Evolutionary conservation across 2,329 filamentous ascomycete genomes (phyloP).

Genomic region (Lachnellula suecica): DNA sequence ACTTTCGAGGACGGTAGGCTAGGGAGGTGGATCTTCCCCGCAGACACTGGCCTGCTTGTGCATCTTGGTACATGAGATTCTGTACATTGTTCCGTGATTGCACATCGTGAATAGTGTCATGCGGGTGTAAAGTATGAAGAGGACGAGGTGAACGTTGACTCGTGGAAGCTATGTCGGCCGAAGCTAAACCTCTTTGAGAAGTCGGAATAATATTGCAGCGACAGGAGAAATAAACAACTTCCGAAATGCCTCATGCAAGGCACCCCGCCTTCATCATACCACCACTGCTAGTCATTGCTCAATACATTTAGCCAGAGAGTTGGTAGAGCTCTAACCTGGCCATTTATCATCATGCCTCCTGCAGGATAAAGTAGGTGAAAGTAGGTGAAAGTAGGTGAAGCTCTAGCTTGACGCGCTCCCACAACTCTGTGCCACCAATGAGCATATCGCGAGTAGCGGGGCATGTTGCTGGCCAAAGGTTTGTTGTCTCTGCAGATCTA

Average conservation of each 20-base stretch:
- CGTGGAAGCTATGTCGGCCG: background rate
- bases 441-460: background rate
- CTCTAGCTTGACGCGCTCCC: background rate
- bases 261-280: background rate
- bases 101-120: background rate
- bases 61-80: background rate
- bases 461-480: background rate
- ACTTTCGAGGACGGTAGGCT: background rate
- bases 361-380: too few relatives aligned
- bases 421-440: background rate
- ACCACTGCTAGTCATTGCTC: too few relatives aligned
- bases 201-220: background rate
- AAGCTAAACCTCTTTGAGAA: background rate
- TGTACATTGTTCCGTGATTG: background rate
- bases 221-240: background rate
- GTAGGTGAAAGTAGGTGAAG: background rate
- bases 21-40: background rate
- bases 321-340: too few relatives aligned
- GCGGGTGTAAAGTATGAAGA: background rate
- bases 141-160: background rate
- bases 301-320: too few relatives aligned
- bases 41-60: background rate
- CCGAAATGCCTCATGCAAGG: background rate
- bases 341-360: too few relatives aligned
- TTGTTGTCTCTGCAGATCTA: background rate